These are phyloP conservation scores for Dothidotthia symphoricarpi DNA, from an alignment of 2,329 filamentous ascomycete species.

Conservation along the genomic window DNA sequence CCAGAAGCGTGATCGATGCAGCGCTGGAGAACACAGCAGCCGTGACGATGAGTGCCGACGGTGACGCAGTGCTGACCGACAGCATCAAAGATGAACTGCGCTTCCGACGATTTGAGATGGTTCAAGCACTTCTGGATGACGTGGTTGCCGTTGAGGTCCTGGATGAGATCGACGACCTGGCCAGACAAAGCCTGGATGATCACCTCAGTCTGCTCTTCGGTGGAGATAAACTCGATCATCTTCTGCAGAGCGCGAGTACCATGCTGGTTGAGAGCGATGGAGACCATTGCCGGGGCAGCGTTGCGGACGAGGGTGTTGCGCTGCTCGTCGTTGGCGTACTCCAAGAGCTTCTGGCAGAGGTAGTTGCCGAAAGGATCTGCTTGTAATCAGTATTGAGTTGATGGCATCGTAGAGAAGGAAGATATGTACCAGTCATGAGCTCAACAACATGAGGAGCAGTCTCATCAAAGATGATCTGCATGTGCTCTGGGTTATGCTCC, in stretches of 20 bases:
- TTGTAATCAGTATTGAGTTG: no score
- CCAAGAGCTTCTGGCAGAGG: conserved; percentile 95
- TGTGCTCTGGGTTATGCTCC: conserved; percentile 76
- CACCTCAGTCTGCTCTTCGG: conserved; percentile 64
- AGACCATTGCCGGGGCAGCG: conserved; percentile 80
- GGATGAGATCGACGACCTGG: conserved; percentile 89
- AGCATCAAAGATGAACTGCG: conserved; percentile 95
- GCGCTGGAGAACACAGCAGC: conserved; percentile 95
- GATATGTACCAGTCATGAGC: conserved; percentile 68
- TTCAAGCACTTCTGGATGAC: conserved; percentile 99
- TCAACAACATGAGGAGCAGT: conserved; percentile 92
- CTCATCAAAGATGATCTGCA: conserved; percentile 92
- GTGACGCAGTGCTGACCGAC: conserved; percentile 83
- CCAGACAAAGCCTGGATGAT: conserved; percentile 82
- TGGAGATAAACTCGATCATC: conserved; percentile 98
- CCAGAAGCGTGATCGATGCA: conserved; percentile 97
- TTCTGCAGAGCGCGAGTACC: conserved; percentile 95
- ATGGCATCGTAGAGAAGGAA: no score
- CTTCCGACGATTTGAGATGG: conserved; percentile 78
- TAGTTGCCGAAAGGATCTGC: conserved; percentile 94
- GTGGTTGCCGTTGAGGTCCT: conserved; percentile 97
- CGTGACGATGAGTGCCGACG: conserved; percentile 94
- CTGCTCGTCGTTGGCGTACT: conserved; percentile 93
- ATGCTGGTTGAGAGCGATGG: conserved; percentile 94
- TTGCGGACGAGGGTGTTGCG: conserved; percentile 90